These are phyloP conservation scores for Mrakia frigida DNA, from an alignment of 768 basidiomycete genomes.

Conservation along the genomic window DNA sequence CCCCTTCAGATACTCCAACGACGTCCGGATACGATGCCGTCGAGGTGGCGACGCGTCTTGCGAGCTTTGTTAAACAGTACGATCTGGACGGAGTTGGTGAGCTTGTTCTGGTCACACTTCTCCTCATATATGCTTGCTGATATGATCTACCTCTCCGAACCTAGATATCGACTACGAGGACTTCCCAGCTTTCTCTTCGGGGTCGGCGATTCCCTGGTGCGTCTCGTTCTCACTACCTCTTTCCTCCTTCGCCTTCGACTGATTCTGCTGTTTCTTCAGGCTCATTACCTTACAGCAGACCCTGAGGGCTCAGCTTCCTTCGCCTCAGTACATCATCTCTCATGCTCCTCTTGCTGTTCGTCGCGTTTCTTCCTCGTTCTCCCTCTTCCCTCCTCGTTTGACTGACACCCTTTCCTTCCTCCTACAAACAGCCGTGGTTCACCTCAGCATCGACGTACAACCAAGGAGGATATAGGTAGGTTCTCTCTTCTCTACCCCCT, in stretches of 20 bases:
- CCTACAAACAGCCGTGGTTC: background rate
- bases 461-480: background rate
- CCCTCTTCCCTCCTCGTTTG: background rate
- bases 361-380: background rate
- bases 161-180: slow-evolving; percentile 35
- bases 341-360: slow-evolving; percentile 11
- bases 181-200: slow-evolving; percentile 26
- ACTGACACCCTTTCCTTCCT: background rate
- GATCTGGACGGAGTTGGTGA: slow-evolving; percentile 33
- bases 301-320: background rate
- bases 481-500: too few species aligned
- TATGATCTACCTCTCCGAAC: too few species aligned
- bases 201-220: slow-evolving; percentile 1
- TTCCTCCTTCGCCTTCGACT: background rate
- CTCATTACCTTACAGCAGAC: slow-evolving; percentile 1
- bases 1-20: slow-evolving; percentile 30
- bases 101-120: too few species aligned
- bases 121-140: too few species aligned
- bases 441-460: background rate
- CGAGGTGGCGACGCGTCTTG: slow-evolving; percentile 21
- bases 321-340: slow-evolving; percentile 10
- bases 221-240: background rate
- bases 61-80: slow-evolving; percentile 31
- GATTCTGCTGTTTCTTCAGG: background rate
- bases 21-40: slow-evolving; percentile 21